Conservation (phyloP, 2,329 filamentous ascomycete genomes). For the Pseudogymnoascus sp. region DNA sequence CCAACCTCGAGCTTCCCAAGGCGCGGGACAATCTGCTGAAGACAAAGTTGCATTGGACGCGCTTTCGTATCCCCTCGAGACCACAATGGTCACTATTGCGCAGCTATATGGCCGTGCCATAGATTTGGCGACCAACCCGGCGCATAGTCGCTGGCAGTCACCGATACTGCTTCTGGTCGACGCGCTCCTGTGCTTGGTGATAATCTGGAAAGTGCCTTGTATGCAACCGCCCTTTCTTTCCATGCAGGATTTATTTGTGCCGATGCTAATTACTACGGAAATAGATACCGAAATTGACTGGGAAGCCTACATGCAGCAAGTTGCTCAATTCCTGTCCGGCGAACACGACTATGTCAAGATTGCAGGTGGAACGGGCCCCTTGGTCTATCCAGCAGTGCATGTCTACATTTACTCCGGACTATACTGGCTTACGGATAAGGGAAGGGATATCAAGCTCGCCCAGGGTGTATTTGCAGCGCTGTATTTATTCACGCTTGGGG, state of each 20-base stretch:
- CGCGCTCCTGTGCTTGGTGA: slow-evolving; percentile 60
- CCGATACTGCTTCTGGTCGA: slow-evolving; percentile 63
- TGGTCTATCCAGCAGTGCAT: slow-evolving; percentile 92
- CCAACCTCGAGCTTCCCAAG: neutral
- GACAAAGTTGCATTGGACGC: slow-evolving; percentile 1
- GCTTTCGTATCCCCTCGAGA: neutral
- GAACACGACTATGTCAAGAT: slow-evolving; percentile 86
- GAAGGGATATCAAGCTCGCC: slow-evolving; percentile 68
- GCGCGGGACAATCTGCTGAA: neutral
- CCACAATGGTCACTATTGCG: slow-evolving; percentile 1
- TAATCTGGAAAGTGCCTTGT: slow-evolving; percentile 83
- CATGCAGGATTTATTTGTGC: neutral
- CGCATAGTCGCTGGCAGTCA: slow-evolving; percentile 52
- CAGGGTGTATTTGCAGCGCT: slow-evolving; percentile 75
- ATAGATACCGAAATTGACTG: slow-evolving; percentile 97
- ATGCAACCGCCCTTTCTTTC: slow-evolving; percentile 31
- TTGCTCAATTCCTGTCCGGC: slow-evolving; percentile 69
- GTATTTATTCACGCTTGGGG: slow-evolving; percentile 66
- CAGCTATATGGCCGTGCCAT: slow-evolving; percentile 19
- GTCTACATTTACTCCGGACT: slow-evolving; percentile 83
- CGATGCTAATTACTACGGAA: neutral
- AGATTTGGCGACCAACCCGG: slow-evolving; percentile 44
- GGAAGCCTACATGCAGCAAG: slow-evolving; percentile 93
- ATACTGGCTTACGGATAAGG: slow-evolving; percentile 69
- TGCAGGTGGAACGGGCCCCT: slow-evolving; percentile 78